A percentile compares a stretch with the other conserved stretches of the same genome.
phyloP scores from a whole-genome alignment of 768 basidiomycete species.

The Pulveroboletus ravenelii region DNA sequence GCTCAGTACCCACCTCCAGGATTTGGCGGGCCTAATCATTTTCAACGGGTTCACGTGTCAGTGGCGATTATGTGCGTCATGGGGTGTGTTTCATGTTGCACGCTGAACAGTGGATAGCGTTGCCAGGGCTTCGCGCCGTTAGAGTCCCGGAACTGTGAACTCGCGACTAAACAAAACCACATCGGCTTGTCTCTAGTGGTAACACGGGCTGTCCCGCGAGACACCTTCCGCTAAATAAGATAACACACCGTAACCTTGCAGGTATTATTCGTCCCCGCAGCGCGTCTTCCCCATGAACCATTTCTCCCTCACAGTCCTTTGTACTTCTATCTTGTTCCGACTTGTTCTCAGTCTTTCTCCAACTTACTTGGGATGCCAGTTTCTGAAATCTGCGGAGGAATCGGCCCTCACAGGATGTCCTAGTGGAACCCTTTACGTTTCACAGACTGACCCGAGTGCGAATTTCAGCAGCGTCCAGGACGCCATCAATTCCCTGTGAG shows the following conservation, averaged over 20 bases:
- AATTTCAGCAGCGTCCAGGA: conserved; percentile 49
- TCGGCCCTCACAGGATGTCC: conserved; percentile 53
- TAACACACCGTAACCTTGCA: background rate
- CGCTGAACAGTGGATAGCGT: too few species aligned
- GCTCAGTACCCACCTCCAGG: too few species aligned
- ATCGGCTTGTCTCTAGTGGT: background rate
- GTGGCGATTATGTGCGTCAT: too few species aligned
- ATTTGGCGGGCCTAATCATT: too few species aligned
- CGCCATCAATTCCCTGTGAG: conserved; percentile 53
- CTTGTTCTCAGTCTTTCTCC: conserved; percentile 39
- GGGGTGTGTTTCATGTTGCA: too few species aligned
- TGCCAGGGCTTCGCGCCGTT: too few species aligned
- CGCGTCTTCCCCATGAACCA: conserved; percentile 3
- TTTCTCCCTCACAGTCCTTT: conserved; percentile 4
- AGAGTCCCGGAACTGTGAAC: too few species aligned
- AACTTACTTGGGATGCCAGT: conserved; percentile 44
- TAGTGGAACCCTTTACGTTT: conserved; percentile 56
- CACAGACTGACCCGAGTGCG: conserved; percentile 41
- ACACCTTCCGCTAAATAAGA: background rate
- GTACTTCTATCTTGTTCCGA: background rate
- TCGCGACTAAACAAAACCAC: too few species aligned
- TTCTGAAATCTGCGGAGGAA: conserved; percentile 38
- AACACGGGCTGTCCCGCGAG: background rate
- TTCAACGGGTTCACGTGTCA: too few species aligned
- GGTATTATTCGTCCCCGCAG: background rate